Conservation (phyloP, 2,329 filamentous ascomycete species). For the Bipolaris zeicola region DNA sequence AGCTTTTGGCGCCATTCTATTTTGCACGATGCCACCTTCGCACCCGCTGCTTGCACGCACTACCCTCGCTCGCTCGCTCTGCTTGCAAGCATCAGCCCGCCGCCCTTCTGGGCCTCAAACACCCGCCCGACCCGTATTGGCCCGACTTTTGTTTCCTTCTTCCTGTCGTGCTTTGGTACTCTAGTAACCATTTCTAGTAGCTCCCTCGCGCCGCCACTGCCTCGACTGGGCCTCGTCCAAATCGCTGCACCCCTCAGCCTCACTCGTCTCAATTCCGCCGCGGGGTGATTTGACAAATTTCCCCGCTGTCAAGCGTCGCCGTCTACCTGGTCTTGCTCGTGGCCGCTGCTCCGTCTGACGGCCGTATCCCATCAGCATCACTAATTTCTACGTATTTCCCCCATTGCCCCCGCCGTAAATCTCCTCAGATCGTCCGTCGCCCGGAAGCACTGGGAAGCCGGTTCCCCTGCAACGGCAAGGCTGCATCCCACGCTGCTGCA, state of each 20-base stretch:
- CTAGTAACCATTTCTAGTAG: constrained; percentile 33
- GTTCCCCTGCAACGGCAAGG: constrained; percentile 27
- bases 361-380: constrained; percentile 22
- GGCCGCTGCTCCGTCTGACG: constrained; percentile 17
- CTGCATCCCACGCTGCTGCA: constrained; percentile 22
- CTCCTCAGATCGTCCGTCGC: constrained; percentile 34
- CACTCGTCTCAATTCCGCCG: background rate
- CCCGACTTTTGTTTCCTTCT: constrained; percentile 5
- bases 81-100: constrained; percentile 27
- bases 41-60: constrained; percentile 25
- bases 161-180: constrained; percentile 25
- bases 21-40: constrained; percentile 18
- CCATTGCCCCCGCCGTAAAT: background rate
- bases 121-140: constrained; percentile 23
- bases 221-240: background rate
- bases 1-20: constrained; percentile 23
- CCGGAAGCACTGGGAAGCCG: constrained; percentile 23
- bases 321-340: constrained; percentile 1
- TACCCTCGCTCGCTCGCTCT: constrained; percentile 20
- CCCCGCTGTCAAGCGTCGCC: background rate
- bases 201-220: constrained; percentile 15
- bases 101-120: constrained; percentile 7
- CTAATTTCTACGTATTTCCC: constrained; percentile 10
- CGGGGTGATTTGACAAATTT: constrained; percentile 2
- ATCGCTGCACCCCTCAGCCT: constrained; percentile 2